Conservation (phyloP, 2,329 filamentous ascomycete species). For the Fusarium sp. region DNA sequence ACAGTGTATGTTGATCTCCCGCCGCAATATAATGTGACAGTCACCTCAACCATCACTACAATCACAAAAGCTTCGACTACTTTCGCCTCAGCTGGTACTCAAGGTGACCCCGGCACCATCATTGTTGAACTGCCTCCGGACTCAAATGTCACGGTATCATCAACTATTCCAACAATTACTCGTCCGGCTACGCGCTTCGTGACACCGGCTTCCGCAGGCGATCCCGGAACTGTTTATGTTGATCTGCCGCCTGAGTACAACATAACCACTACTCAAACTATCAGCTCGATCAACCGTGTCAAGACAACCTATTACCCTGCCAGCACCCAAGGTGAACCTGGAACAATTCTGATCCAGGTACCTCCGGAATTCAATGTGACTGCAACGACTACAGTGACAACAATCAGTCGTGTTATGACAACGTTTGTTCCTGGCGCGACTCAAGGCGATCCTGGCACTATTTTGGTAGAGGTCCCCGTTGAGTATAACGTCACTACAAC, state of each 20-base stretch:
- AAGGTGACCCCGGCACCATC: slow-evolving; percentile 30
- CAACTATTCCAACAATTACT: slow-evolving; percentile 19
- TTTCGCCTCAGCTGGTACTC: slow-evolving; percentile 12
- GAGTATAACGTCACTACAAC: slow-evolving; percentile 26
- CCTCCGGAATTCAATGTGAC: slow-evolving; percentile 17
- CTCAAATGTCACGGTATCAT: slow-evolving; percentile 22
- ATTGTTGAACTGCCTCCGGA: slow-evolving; percentile 22
- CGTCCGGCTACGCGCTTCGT: slow-evolving; percentile 14
- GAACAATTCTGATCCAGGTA: slow-evolving; percentile 21
- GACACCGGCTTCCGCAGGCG: slow-evolving; percentile 1
- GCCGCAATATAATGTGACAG: slow-evolving; percentile 21
- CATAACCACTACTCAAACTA: slow-evolving; percentile 12
- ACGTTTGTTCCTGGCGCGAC: slow-evolving; percentile 5
- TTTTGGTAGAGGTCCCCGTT: slow-evolving; percentile 17
- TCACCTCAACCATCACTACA: slow-evolving; percentile 11
- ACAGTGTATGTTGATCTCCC: slow-evolving; percentile 26
- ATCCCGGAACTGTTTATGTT: slow-evolving; percentile 17
- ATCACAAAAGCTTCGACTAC: slow-evolving; percentile 14
- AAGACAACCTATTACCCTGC: slow-evolving; percentile 16
- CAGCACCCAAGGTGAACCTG: slow-evolving; percentile 18
- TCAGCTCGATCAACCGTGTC: slow-evolving; percentile 11
- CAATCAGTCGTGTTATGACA: slow-evolving; percentile 20
- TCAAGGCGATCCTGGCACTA: slow-evolving; percentile 19
- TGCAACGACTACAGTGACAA: slow-evolving; percentile 7
- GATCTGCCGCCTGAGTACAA: slow-evolving; percentile 29